Base-by-base conservation (phyloP, 305 asterid genomes). In the Fraxinus paxiana region DNA sequence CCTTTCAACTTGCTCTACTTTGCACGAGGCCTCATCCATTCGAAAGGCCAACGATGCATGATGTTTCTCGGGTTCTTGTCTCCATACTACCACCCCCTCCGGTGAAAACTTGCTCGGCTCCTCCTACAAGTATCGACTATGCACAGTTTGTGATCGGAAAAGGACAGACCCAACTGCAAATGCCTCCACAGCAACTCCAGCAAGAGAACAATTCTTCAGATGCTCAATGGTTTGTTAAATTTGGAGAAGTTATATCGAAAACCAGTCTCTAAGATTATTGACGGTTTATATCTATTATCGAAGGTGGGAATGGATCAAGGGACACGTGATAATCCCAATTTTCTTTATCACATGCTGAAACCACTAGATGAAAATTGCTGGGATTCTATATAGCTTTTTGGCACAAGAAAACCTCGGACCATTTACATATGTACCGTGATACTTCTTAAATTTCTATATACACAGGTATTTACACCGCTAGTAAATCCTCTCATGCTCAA, bases 31-130 rank as follows among this genome's bases (percentile, higher is more conserved):
- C 84, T 0, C 85, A 84, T 22, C 97, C 97, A 0, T 87, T 88
- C 0, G 98, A 94, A 86, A 89, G 99, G 69, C 99, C 99, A 15
- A 90, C 98, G 0, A 96, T 96, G 98, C 96, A 93, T 4, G 97
- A 96, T 81, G 97, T 94, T 61, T 87, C 93, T 1, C 85, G 91
- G 84, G 96, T 96, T 5, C 96, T 96, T 1, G 38, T 87, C 24
- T 94, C 99, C 0, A 63, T 96, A 83, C 87, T 90, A 79, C 97
- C 94, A 0, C 89, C 93, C 6, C 95, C 88, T 0, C 89, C 91
- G 3, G 79, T 84, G 73, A 92, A 93, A 61, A 86, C 85, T 7
- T 65, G 81, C 81, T 56, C 87, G 18, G 70, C 84, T 9, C 69
- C 85, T n/a, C 83, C 93, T 0, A 89, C 85, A 82, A 77, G 86